phyloP scores from a whole-genome alignment of 257 asterid genomes.

The Solanum medicagineum region DNA sequence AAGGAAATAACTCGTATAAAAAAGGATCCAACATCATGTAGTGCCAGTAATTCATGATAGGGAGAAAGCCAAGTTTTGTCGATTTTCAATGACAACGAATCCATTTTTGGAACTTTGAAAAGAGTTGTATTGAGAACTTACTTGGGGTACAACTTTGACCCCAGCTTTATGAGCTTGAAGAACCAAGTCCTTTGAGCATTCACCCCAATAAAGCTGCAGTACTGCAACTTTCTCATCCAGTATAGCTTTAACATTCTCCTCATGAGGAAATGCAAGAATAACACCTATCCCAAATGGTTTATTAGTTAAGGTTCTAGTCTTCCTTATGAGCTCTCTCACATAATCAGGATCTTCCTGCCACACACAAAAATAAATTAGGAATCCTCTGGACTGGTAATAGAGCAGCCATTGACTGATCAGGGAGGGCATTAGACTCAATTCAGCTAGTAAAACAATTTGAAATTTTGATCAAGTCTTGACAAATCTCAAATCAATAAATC shows the following conservation, averaged over 20 bases:
- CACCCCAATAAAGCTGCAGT: slow-evolving; percentile 84
- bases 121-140: slow-evolving; percentile 12
- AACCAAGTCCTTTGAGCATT: slow-evolving; percentile 49
- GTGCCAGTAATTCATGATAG: not conserved
- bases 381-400: not conserved
- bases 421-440: not conserved
- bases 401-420: not conserved
- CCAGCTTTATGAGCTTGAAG: slow-evolving; percentile 71
- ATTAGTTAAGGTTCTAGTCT: slow-evolving; percentile 63
- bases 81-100: not conserved
- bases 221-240: slow-evolving; percentile 84
- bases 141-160: slow-evolving; percentile 76
- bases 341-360: slow-evolving; percentile 76
- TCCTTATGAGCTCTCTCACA: slow-evolving; percentile 53
- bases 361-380: not conserved
- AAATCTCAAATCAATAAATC: not conserved
- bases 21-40: not conserved
- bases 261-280: slow-evolving; percentile 78
- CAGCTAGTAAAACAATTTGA: not conserved
- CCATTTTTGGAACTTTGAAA: not conserved
- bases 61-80: not conserved
- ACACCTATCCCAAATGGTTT: slow-evolving; percentile 87
- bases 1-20: not conserved
- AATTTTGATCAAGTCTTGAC: not conserved
- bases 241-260: slow-evolving; percentile 63